Evolutionary conservation across 1,139 yeast genomes (phyloP).

Genomic region (Geotrichum aggregatum): DNA sequence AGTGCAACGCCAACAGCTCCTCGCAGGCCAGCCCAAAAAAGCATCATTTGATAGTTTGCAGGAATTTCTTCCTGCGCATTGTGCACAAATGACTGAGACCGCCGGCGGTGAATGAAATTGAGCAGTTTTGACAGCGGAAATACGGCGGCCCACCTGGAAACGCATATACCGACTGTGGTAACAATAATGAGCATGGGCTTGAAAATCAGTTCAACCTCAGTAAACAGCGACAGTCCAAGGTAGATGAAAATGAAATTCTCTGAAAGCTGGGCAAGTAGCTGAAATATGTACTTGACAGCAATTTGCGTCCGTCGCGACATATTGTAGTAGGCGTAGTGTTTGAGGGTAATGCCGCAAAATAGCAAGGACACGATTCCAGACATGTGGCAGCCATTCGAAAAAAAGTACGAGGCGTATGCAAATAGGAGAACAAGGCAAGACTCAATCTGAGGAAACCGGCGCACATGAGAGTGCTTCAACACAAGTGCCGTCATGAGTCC

Average conservation of each 20-base stretch:
- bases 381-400: conserved; percentile 98
- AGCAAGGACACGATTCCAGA: conserved; percentile 92
- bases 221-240: conserved; percentile 85
- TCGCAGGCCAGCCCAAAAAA: conserved; percentile 96
- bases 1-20: conserved; percentile 99
- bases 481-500: conserved; percentile 87
- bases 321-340: conserved; percentile 93
- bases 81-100: conserved; percentile 37
- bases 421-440: conserved; percentile 84
- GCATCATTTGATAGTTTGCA: conserved; percentile 95
- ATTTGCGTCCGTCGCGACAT: conserved; percentile 97
- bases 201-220: conserved; percentile 91
- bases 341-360: conserved; percentile 92
- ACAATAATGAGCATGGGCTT: conserved; percentile 87
- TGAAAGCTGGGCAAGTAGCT: conserved; percentile 84
- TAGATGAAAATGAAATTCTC: conserved; percentile 96
- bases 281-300: conserved; percentile 91
- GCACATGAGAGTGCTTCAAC: conserved; percentile 83
- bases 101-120: conserved; percentile 69
- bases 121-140: conserved; percentile 84
- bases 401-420: conserved; percentile 93
- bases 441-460: conserved; percentile 93
- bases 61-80: conserved; percentile 83
- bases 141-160: conserved; percentile 95
- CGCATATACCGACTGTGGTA: conserved; percentile 83